phyloP scores from a whole-genome alignment of 768 basidiomycete genomes.

The Phylloporus scabripes region DNA sequence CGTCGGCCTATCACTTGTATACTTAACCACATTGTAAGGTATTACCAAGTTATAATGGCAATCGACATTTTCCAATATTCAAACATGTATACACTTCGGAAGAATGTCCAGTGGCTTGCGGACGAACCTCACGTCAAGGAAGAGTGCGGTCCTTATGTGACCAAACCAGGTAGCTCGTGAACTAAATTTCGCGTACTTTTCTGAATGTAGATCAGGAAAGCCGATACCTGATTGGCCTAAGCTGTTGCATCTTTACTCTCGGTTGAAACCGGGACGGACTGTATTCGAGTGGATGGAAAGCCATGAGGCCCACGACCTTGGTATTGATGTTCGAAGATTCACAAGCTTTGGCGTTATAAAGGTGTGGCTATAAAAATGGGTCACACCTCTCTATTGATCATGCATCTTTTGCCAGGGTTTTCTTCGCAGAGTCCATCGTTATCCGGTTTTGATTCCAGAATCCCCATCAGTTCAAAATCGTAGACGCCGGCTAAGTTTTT shows the following conservation, averaged over 20 bases:
- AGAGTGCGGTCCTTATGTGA: slow-evolving; percentile 93
- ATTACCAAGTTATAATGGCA: slow-evolving; percentile 95
- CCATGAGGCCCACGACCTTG: slow-evolving; percentile 61
- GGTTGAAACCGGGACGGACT: slow-evolving; percentile 76
- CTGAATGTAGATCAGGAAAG: slow-evolving; percentile 36
- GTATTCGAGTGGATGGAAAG: slow-evolving; percentile 85
- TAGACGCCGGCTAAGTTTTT: slow-evolving; percentile 29
- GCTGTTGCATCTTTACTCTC: slow-evolving; percentile 81
- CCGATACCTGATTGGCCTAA: slow-evolving; percentile 80
- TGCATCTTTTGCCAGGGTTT: slow-evolving; percentile 57
- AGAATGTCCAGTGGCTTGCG: slow-evolving; percentile 82
- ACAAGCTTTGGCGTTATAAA: slow-evolving; percentile 98
- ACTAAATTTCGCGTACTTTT: neutral
- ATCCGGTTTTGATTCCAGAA: slow-evolving; percentile 66
- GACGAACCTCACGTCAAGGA: slow-evolving; percentile 77
- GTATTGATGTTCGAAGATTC: slow-evolving; percentile 91
- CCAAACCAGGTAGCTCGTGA: slow-evolving; percentile 51
- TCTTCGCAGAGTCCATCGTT: slow-evolving; percentile 88
- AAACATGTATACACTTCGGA: slow-evolving; percentile 92
- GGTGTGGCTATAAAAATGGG: slow-evolving; percentile 32
- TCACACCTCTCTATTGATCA: neutral
- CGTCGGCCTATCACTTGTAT: neutral
- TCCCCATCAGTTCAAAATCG: slow-evolving; percentile 18
- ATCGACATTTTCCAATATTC: slow-evolving; percentile 97
- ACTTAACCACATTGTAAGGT: slow-evolving; percentile 42